Conservation (phyloP, 805 yeast species). For the Komagataella pseudopastoris region DNA sequence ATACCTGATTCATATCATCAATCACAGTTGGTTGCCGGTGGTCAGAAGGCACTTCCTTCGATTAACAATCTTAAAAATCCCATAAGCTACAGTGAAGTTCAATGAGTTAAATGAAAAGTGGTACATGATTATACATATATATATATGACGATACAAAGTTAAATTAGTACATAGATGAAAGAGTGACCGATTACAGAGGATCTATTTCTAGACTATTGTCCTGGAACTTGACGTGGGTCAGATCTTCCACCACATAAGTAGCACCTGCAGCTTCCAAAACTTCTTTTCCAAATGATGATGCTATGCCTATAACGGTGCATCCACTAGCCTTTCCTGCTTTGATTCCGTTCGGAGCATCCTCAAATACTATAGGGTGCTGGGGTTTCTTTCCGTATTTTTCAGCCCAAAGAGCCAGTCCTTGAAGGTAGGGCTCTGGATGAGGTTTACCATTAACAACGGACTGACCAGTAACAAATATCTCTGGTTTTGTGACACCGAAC, state of each 20-base stretch:
- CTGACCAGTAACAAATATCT: conserved; percentile 72
- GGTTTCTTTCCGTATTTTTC: conserved; percentile 15
- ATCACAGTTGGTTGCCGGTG: background rate
- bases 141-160: background rate
- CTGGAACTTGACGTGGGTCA: conserved; percentile 40
- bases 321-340: conserved; percentile 77
- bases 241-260: conserved; percentile 66
- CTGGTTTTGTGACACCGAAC: conserved; percentile 35
- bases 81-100: background rate
- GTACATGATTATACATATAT: background rate
- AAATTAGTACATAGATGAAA: background rate
- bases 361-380: conserved; percentile 50
- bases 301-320: conserved; percentile 71
- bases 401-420: conserved; percentile 37
- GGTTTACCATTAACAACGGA: conserved; percentile 75
- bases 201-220: conserved; percentile 18
- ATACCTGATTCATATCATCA: background rate
- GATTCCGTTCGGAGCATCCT: conserved; percentile 85
- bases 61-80: background rate
- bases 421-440: conserved; percentile 68
- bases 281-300: conserved; percentile 63
- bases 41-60: background rate
- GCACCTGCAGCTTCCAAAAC: conserved; percentile 68
- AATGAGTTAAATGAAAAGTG: background rate
- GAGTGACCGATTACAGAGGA: conserved; percentile 12